Conservation (phyloP, 257 asterid genomes). For the Linaria vulgaris region DNA sequence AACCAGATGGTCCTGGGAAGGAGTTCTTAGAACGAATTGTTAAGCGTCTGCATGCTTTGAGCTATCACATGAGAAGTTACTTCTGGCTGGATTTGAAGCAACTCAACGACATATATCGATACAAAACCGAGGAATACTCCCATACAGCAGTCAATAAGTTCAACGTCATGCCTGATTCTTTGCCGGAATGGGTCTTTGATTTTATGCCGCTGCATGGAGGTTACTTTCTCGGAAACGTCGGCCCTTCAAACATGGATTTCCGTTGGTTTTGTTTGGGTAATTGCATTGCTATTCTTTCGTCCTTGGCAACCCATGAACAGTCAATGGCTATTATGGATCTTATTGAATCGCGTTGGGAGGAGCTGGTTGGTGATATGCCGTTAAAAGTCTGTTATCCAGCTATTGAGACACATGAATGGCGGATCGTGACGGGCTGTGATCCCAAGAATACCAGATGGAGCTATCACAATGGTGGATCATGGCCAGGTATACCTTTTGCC, state of each 20-base stretch:
- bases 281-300: slow-evolving; percentile 64
- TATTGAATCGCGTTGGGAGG: slow-evolving; percentile 68
- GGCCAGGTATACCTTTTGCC: slow-evolving; percentile 51
- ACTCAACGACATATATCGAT: slow-evolving; percentile 62
- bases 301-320: slow-evolving; percentile 63
- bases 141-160: slow-evolving; percentile 76
- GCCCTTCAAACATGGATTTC: slow-evolving; percentile 69
- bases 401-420: slow-evolving; percentile 67
- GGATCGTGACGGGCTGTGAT: slow-evolving; percentile 61
- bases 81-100: slow-evolving; percentile 71
- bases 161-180: slow-evolving; percentile 70
- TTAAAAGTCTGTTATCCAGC: slow-evolving; percentile 80
- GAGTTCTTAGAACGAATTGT: slow-evolving; percentile 55
- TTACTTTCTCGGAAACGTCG: slow-evolving; percentile 66
- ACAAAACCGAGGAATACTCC: slow-evolving; percentile 73
- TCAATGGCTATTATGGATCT: slow-evolving; percentile 65
- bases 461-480: slow-evolving; percentile 72
- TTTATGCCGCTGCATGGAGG: slow-evolving; percentile 69
- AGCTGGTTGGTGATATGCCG: slow-evolving; percentile 75
- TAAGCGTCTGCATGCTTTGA: slow-evolving; percentile 66
- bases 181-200: slow-evolving; percentile 74
- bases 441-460: slow-evolving; percentile 78
- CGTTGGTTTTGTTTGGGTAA: slow-evolving; percentile 77
- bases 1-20: slow-evolving; percentile 59
- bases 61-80: slow-evolving; percentile 72